Evolutionary conservation across 257 asterid species (phyloP).

Genomic region (Ophiorrhiza pumila): DNA sequence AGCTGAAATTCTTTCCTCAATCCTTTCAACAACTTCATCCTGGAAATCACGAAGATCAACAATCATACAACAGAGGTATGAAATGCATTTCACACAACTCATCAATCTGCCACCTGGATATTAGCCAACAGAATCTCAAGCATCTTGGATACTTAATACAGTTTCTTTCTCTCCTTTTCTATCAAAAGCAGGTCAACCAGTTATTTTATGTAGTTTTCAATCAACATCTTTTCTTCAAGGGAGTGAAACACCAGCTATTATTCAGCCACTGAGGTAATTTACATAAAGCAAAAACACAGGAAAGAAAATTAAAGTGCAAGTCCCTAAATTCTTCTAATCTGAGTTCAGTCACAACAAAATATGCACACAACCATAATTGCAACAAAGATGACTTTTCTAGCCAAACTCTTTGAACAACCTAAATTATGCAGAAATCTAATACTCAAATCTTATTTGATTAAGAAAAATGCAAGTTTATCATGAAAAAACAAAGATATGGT

Average conservation of each 20-base stretch:
- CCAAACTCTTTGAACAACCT: not conserved
- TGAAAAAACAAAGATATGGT: not conserved
- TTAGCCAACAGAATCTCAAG: constrained; percentile 3
- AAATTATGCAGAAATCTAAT: not conserved
- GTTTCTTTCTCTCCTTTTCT: not conserved
- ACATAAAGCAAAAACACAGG: not conserved
- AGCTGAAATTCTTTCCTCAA: constrained; percentile 76
- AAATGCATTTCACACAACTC: not conserved
- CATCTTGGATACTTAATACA: not conserved
- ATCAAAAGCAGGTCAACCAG: not conserved
- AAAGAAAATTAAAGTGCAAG: not conserved
- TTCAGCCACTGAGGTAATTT: not conserved
- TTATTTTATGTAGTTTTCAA: not conserved
- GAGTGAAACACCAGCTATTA: not conserved
- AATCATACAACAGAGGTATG: constrained; percentile 4
- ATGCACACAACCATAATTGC: not conserved
- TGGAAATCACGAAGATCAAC: constrained; percentile 25
- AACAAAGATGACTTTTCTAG: not conserved
- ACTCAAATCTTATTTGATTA: not conserved
- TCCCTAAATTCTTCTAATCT: not conserved
- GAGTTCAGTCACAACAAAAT: not conserved
- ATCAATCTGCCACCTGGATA: constrained; percentile 1
- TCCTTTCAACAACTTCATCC: constrained; percentile 58
- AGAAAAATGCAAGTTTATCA: not conserved
- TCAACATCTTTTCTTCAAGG: not conserved